Conservation (phyloP, 2,329 filamentous ascomycete species). For the Lasiodiplodia citricola region DNA sequence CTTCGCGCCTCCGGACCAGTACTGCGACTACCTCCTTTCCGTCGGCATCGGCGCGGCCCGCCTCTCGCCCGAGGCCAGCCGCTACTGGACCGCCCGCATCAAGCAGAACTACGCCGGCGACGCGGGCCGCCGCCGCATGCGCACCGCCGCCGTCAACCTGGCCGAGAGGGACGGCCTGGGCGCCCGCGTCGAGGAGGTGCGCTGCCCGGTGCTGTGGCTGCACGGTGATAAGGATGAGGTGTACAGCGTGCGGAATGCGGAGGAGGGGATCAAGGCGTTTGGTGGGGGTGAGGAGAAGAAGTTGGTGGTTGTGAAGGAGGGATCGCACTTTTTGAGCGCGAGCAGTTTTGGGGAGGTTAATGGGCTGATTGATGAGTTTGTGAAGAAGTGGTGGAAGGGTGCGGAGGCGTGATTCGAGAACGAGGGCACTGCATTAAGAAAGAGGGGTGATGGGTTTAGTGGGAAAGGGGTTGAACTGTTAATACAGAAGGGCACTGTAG, state of each 20-base stretch:
- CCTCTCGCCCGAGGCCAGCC: constrained; percentile 38
- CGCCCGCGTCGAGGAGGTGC: constrained; percentile 52
- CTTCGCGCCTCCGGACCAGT: constrained; percentile 50
- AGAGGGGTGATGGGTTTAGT: neutral
- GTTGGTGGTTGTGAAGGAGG: constrained; percentile 52
- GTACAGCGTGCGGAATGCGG: constrained; percentile 49
- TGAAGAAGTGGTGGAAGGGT: constrained; percentile 33
- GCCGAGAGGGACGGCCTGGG: constrained; percentile 56
- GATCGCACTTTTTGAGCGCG: constrained; percentile 57
- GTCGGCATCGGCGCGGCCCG: constrained; percentile 54
- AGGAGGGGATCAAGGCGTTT: constrained; percentile 57
- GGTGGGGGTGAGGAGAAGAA: constrained; percentile 49
- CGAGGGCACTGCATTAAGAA: neutral
- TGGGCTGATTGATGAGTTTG: constrained; percentile 40
- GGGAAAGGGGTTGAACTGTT: too few species aligned
- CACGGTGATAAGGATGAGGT: constrained; percentile 50
- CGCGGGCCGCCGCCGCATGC: constrained; percentile 52
- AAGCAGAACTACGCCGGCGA: constrained; percentile 56
- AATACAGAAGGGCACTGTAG: too few species aligned
- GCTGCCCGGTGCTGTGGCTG: constrained; percentile 59
- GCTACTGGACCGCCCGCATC: constrained; percentile 54
- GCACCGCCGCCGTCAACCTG: constrained; percentile 58
- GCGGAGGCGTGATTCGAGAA: neutral
- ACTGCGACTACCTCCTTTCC: constrained; percentile 52
- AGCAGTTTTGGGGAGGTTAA: constrained; percentile 54